phyloP scores from a whole-genome alignment of 192 early-diverging fungal species.

The Martensiomyces pterosporus region DNA sequence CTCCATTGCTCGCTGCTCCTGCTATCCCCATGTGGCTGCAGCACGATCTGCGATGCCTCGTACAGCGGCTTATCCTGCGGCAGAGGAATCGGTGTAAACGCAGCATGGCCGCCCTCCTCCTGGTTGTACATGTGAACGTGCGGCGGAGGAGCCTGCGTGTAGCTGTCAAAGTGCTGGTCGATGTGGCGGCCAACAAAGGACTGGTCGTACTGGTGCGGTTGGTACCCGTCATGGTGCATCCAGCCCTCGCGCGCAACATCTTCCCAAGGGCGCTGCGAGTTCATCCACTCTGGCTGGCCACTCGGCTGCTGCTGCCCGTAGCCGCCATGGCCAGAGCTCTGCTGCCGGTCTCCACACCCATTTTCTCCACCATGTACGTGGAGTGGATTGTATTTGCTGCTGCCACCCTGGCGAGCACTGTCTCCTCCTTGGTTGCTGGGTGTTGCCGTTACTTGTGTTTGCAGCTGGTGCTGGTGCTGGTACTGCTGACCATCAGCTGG shows the following conservation, averaged over 20 bases:
- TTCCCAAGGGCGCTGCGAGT: slow-evolving; percentile 56
- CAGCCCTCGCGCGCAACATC: slow-evolving; percentile 53
- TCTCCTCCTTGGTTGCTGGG: no score
- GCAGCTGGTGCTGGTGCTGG: neutral
- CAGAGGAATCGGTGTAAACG: slow-evolving; percentile 23
- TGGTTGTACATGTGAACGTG: no score
- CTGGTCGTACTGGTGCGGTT: slow-evolving; percentile 49
- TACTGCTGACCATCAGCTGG: neutral
- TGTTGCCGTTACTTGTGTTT: neutral
- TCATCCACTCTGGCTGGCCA: slow-evolving; percentile 31
- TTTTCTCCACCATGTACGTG: slow-evolving; percentile 28
- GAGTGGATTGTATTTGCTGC: no score
- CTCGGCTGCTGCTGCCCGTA: slow-evolving; percentile 25
- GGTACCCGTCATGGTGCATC: slow-evolving; percentile 48
- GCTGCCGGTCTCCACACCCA: slow-evolving; percentile 23
- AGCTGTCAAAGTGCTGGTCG: slow-evolving; percentile 26
- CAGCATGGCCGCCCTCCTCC: no score
- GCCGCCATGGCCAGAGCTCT: no score
- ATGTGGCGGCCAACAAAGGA: slow-evolving; percentile 49
- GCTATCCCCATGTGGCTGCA: slow-evolving; percentile 15
- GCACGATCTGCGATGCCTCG: slow-evolving; percentile 46
- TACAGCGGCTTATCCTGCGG: slow-evolving; percentile 30
- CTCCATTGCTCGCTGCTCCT: neutral
- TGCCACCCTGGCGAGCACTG: no score
- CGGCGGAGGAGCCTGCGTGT: no score